Conservation (phyloP, 148 eudicot genomes). For the Nepenthes mirabilis region DNA sequence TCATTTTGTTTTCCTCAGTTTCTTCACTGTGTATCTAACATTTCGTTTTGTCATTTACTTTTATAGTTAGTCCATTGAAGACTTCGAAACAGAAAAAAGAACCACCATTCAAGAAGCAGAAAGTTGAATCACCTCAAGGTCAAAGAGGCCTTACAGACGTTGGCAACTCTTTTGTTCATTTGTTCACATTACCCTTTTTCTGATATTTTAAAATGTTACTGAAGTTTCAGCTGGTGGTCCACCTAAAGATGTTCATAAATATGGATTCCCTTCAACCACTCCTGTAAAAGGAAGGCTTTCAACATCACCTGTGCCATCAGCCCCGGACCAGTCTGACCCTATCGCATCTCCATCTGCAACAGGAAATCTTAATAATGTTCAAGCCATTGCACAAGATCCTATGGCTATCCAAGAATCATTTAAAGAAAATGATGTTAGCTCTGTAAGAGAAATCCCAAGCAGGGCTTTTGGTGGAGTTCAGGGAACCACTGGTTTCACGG, state of each 20-base stretch:
- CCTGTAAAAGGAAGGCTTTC: conserved; percentile 49
- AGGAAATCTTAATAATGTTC: conserved; percentile 35
- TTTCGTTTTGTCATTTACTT: not conserved
- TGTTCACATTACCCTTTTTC: not conserved
- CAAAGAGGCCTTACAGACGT: conserved; percentile 6
- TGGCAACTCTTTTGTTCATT: not conserved
- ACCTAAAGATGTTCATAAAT: conserved; percentile 45
- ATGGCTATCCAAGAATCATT: conserved; percentile 17
- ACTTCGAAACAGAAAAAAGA: conserved; percentile 55
- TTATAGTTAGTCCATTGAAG: conserved; percentile 60
- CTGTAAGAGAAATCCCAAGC: conserved; percentile 32
- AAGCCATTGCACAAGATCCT: conserved; percentile 23
- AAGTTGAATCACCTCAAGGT: conserved; percentile 66
- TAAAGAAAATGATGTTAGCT: conserved; percentile 26
- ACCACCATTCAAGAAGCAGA: conserved; percentile 60
- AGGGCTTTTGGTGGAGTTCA: conserved; percentile 16
- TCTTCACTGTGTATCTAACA: not conserved
- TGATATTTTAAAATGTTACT: conserved; percentile 9
- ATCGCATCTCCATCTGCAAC: conserved; percentile 47
- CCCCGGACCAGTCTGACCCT: conserved; percentile 40
- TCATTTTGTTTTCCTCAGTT: not conserved
- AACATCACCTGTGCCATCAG: conserved; percentile 65
- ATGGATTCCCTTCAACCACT: conserved; percentile 43
- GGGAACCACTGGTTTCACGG: conserved; percentile 26
- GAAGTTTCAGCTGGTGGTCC: conserved; percentile 36